Base-by-base conservation (phyloP, 345 rosid genomes). In the Eucalyptus cloeziana region DNA sequence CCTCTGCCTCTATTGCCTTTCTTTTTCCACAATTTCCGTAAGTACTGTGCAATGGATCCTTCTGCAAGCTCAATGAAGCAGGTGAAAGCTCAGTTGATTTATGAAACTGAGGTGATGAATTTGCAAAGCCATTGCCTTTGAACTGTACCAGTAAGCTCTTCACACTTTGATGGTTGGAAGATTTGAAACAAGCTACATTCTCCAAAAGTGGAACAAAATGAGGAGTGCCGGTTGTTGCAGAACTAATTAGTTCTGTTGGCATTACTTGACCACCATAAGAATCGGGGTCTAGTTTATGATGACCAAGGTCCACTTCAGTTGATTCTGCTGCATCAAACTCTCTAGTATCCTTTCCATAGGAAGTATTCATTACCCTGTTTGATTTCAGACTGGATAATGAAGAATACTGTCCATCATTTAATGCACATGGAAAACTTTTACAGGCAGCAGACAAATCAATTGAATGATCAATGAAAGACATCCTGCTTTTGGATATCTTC, bases 31-130 rank as follows among this genome's bases (percentile, higher is more conserved):
- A 76, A 83, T 91, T n/a, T 71, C 64, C 16, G 6, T 50, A 89
- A 91, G 90, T 86, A 88, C 81, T 56, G 87, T 88, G 87, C 88
- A 88, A 90, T 37, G 87, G 87, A 64, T 87, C 89, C 89, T 91
- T 95, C 94, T 85, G 89, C 88, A 89, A 87, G 92, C 88, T 92
- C 81, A 90, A 52, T 86, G 94, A 91, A 85, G 93, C 90, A 91
- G 93, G 91, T 86, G 54, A 83, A 56, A 85, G 56, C 87, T 37
- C 88, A 89, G 49, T 87, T 88, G 76, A 89, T 85, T 89, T 91
- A 85, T 94, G 95, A 91, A 88, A 86, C 90, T 90, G 96, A 90
- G 91, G 91, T 87, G 90, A 90, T 56, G 94, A 93, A 86, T 90
- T 89, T 37, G 87, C 92, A 76, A 76, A 76, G 4, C 85, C 85